Evolutionary conservation across 2,329 filamentous ascomycete species (phyloP), one percentile per base, ranked within the genome.

Genomic region (Cercospora nicotianae): DNA sequence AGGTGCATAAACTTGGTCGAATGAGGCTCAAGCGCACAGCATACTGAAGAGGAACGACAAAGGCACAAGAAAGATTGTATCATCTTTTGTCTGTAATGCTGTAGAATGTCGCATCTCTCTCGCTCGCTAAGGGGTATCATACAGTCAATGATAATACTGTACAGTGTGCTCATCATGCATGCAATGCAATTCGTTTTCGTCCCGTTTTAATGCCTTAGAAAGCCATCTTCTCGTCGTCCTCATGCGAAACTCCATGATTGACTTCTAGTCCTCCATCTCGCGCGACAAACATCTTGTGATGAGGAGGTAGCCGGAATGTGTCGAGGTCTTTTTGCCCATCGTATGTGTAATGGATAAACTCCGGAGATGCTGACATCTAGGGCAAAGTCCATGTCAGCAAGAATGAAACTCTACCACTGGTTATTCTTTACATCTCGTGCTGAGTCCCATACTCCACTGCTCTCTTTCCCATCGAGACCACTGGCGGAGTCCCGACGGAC

Each of bases 81-180:
- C 13, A 9, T 30, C 16, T 13, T 28, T 9, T 26, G 13, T 7
- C 18, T 53, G 20, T 55, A 5, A 55, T 55, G 23, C 48, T 13
- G n/a, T 55, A 55, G 45, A 48, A 48, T 48, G 20, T 5, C 12
- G 12, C 20, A 55, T n/a, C 23, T 55, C 23, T 55, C 48, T 55
- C 48, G 48, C 48, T 55, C 48, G 48, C 48, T 30, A 55, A 28
- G 23, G 48, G 48, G 48, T 55, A 55, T 55, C 48, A 55, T 55
- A 55, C 48, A 55, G 48, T 26, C 48, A 55, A 55, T 28, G 48
- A 55, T 55, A 28, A 28, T 55, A 55, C 48, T 55, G 48, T 55
- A 55, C 48, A 55, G 48, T 30, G 48, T 28, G 26, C 13, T 28
- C 48, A 28, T 55, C 42, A 23, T 23, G 48, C 48, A 28, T 55